Conservation (phyloP, 805 yeast genomes). For the Wickerhamomyces tratensis region DNA sequence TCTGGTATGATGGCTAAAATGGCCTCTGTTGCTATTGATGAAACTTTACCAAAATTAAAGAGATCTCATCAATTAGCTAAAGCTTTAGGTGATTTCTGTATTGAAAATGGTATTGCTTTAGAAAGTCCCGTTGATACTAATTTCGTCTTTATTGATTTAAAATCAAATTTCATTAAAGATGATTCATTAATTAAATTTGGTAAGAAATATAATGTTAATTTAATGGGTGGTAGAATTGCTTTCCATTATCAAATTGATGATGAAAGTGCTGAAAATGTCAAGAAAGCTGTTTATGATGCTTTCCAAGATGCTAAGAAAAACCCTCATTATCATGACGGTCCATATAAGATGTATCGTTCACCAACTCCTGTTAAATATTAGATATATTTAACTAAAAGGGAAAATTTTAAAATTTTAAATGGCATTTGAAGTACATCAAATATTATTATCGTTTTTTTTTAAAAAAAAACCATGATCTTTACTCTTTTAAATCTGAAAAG, state of each 20-base stretch:
- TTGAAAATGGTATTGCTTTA: conserved; percentile 40
- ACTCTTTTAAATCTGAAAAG: too few relatives aligned
- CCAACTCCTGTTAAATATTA: conserved; percentile 23
- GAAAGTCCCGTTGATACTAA: conserved; percentile 78
- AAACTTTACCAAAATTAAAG: conserved; percentile 42
- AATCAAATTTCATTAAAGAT: conserved; percentile 39
- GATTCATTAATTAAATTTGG: conserved; percentile 44
- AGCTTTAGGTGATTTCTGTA: conserved; percentile 43
- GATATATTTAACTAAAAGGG: background rate
- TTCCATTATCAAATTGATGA: conserved; percentile 63
- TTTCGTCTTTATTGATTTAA: conserved; percentile 67
- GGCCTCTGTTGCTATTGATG: conserved; percentile 72
- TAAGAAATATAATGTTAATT: conserved; percentile 47
- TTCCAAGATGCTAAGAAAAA: conserved; percentile 40
- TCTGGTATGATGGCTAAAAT: conserved; percentile 72
- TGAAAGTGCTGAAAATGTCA: conserved; percentile 46
- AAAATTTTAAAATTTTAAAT: conserved; percentile 8
- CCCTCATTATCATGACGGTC: conserved; percentile 42
- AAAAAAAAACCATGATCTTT: too few relatives aligned
- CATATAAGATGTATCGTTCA: conserved; percentile 35
- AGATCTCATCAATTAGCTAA: conserved; percentile 41
- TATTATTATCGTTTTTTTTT: too few relatives aligned
- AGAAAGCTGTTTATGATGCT: conserved; percentile 47
- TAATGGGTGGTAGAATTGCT: conserved; percentile 69
- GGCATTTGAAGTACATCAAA: conserved; percentile 10